phyloP scores from a whole-genome alignment of 495 filamentous ascomycete genomes.

The Chlorociboria aeruginascens region DNA sequence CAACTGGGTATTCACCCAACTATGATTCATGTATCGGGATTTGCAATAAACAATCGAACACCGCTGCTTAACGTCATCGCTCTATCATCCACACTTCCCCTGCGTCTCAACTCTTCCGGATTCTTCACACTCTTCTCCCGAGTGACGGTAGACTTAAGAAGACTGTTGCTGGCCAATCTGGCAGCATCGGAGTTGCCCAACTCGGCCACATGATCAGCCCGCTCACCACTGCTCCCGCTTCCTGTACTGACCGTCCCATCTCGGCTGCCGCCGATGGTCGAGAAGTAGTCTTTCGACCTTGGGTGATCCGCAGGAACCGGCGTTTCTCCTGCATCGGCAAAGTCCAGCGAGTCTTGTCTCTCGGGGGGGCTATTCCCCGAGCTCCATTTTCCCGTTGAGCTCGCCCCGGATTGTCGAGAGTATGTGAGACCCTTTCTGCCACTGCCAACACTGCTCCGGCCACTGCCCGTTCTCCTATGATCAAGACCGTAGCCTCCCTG shows the following conservation, averaged over 20 bases:
- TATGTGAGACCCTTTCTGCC: conserved; percentile 27
- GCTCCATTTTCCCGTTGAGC: conserved; percentile 43
- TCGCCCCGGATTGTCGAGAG: conserved; percentile 21
- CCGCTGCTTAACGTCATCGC: conserved; percentile 71
- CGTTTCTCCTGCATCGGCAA: conserved; percentile 13
- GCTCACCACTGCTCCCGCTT: conserved; percentile 40
- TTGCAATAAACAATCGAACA: conserved; percentile 75
- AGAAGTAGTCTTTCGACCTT: conserved; percentile 31
- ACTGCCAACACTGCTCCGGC: conserved; percentile 66
- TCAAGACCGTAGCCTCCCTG: conserved; percentile 35
- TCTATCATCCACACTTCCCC: conserved; percentile 90
- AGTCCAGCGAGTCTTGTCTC: conserved; percentile 9
- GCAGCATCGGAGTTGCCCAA: conserved; percentile 21
- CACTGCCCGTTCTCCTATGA: conserved; percentile 61
- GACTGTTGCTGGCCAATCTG: conserved; percentile 39
- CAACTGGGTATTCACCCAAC: neutral
- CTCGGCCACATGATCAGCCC: conserved; percentile 36
- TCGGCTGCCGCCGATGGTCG: conserved; percentile 24
- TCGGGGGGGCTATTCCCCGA: conserved; percentile 55
- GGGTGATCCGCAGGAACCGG: conserved; percentile 10
- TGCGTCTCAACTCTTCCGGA: conserved; percentile 62
- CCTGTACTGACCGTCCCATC: conserved; percentile 29
- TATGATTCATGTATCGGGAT: conserved; percentile 60
- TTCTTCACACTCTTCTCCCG: conserved; percentile 56
- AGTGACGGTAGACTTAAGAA: conserved; percentile 37